Conservation (phyloP, 208 protist genomes). For the Leptomonas seymouri region DNA sequence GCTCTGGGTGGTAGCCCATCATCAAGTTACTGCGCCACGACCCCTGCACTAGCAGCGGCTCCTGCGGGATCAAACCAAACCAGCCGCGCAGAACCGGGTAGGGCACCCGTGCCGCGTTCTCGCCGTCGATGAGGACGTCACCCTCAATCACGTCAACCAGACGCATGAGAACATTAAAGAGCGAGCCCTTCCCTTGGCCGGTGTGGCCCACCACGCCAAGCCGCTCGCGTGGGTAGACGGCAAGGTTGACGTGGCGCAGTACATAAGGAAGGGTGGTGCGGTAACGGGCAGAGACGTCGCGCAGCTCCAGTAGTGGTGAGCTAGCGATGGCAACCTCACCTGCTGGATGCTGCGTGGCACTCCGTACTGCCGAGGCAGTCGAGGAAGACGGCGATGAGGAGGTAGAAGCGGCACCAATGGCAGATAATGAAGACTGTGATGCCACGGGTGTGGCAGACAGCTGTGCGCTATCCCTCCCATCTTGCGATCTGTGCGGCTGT, state of each 20-base stretch:
- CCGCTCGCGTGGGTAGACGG: slow-evolving; percentile 51
- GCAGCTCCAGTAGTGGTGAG: slow-evolving; percentile 51
- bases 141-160: slow-evolving; percentile 82
- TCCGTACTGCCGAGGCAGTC: background rate
- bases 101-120: slow-evolving; percentile 86
- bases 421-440: slow-evolving; percentile 5
- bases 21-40: slow-evolving; percentile 95
- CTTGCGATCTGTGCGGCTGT: background rate
- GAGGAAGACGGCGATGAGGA: slow-evolving; percentile 10
- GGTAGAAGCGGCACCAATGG: slow-evolving; percentile 9
- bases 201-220: slow-evolving; percentile 64
- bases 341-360: background rate
- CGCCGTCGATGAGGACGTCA: slow-evolving; percentile 89
- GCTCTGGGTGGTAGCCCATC: slow-evolving; percentile 36
- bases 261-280: slow-evolving; percentile 48
- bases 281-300: slow-evolving; percentile 66
- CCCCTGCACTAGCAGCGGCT: slow-evolving; percentile 94
- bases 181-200: slow-evolving; percentile 70
- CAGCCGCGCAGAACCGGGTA: slow-evolving; percentile 90
- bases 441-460: background rate
- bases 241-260: slow-evolving; percentile 51
- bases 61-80: slow-evolving; percentile 98
- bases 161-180: slow-evolving; percentile 66
- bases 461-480: background rate
- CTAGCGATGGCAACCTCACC: slow-evolving; percentile 15